Conservation (phyloP, 2,329 filamentous ascomycete genomes). For the Graphilbum sp. region DNA sequence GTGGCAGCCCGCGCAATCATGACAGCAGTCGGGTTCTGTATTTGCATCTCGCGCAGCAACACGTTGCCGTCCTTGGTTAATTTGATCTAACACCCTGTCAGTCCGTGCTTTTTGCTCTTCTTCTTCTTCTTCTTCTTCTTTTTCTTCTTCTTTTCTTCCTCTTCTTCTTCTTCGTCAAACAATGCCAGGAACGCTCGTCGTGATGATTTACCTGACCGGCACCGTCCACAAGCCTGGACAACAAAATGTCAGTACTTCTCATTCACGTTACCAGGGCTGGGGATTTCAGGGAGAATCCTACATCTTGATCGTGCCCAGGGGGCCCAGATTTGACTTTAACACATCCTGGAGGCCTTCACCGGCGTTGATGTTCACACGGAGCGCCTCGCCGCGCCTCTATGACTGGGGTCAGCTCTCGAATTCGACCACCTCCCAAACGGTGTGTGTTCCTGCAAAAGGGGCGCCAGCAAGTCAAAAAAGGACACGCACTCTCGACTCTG, state of each 20-base stretch:
- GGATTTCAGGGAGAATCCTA: slow-evolving; percentile 20
- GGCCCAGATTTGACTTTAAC: slow-evolving; percentile 88
- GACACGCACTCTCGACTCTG: slow-evolving; percentile 84
- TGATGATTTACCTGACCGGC: slow-evolving; percentile 27
- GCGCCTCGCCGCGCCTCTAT: slow-evolving; percentile 88
- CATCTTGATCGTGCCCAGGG: slow-evolving; percentile 94
- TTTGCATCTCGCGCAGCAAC: slow-evolving; percentile 65
- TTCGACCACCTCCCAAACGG: not conserved
- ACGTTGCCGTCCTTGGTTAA: slow-evolving; percentile 98
- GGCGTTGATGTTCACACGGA: slow-evolving; percentile 91
- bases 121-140: no score
- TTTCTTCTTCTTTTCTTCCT: no score
- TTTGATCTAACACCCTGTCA: no score
- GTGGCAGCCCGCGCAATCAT: slow-evolving; percentile 74
- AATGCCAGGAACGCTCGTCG: no score
- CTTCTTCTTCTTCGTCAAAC: no score
- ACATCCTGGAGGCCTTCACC: slow-evolving; percentile 91
- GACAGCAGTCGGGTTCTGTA: slow-evolving; percentile 94
- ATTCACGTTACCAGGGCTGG: no score
- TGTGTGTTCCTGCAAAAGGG: not conserved
- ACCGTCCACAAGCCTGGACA: slow-evolving; percentile 47
- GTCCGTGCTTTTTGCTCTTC: no score
- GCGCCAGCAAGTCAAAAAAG: slow-evolving; percentile 2
- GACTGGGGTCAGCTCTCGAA: slow-evolving; percentile 15
- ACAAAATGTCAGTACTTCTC: not conserved